phyloP scores from a whole-genome alignment of 1,284 basidiomycete genomes.

The Sanghuangporus weigelae region DNA sequence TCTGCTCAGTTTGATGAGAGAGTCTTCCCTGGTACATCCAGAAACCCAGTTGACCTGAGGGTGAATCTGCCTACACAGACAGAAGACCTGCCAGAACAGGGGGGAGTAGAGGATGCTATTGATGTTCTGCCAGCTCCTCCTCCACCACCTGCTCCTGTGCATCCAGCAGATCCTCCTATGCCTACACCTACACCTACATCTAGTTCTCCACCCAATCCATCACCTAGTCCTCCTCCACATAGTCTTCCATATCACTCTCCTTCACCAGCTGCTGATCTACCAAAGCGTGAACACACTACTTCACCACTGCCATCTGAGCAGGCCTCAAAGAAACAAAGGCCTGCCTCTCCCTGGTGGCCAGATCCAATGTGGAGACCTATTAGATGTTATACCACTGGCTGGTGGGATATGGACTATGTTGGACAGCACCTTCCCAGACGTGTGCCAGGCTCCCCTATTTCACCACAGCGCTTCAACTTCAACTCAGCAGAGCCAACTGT shows the following conservation, averaged over 20 bases:
- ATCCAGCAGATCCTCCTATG: background rate
- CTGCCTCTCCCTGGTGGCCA: too few species aligned
- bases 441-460: too few species aligned
- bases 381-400: too few species aligned
- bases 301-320: too few species aligned
- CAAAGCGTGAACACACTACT: background rate
- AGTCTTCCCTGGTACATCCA: conserved; percentile 26
- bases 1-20: conserved; percentile 22
- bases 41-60: background rate
- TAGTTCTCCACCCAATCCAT: background rate
- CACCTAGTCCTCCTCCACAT: background rate
- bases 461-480: too few species aligned
- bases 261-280: background rate
- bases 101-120: background rate
- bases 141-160: background rate
- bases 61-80: background rate
- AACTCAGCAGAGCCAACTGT: too few species aligned
- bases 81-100: background rate
- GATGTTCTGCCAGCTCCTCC: background rate
- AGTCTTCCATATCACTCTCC: background rate
- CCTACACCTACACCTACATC: background rate
- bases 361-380: too few species aligned
- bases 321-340: too few species aligned
- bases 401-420: too few species aligned
- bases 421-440: too few species aligned